phyloP scores from a whole-genome alignment of 352 stramenopile species.

The Pythium chondricola region DNA sequence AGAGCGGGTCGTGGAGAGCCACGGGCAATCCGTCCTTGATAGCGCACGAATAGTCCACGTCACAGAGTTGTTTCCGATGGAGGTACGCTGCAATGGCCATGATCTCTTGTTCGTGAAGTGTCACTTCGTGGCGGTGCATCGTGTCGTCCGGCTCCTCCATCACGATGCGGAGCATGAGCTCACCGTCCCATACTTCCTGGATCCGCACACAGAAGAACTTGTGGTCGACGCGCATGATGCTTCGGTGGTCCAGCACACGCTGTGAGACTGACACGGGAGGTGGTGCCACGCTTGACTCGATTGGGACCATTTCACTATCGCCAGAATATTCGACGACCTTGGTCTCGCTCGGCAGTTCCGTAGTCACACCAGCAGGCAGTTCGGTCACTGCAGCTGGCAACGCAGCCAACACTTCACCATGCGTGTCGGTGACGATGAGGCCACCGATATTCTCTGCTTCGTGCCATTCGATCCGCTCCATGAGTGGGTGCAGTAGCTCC shows the following conservation, averaged over 20 bases:
- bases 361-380: no score
- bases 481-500: constrained; percentile 35
- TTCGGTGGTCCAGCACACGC: constrained; percentile 44
- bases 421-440: neutral
- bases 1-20: constrained; percentile 21
- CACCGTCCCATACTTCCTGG: constrained; percentile 56
- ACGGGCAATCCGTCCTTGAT: constrained; percentile 26
- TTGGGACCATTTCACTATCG: neutral
- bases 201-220: constrained; percentile 55
- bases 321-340: neutral
- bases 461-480: constrained; percentile 21
- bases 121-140: constrained; percentile 22
- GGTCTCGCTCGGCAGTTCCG: neutral
- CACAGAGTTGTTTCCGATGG: constrained; percentile 13
- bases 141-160: constrained; percentile 50
- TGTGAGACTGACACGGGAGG: no score
- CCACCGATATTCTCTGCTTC: neutral
- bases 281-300: neutral
- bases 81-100: constrained; percentile 26
- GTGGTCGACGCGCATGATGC: constrained; percentile 36
- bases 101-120: constrained; percentile 32
- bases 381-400: no score
- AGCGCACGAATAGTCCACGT: constrained; percentile 6
- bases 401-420: neutral
- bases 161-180: constrained; percentile 46